Evolutionary conservation across 73 alveolate genomes (phyloP).

Genomic region (Tetrahymena borealis): DNA sequence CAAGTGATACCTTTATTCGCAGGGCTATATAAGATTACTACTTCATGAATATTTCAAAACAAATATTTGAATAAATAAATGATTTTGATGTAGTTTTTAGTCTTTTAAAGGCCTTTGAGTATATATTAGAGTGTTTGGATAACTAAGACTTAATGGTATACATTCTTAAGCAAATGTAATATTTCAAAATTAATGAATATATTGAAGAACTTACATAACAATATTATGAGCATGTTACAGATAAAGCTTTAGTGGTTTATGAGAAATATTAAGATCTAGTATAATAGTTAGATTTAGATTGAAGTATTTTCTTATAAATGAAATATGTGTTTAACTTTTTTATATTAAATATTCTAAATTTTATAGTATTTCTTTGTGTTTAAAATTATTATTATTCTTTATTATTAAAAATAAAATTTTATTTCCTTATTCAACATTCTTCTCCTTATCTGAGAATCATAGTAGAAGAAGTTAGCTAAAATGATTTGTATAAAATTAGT

Average conservation of each 20-base stretch:
- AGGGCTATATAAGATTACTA: neutral
- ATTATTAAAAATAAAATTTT: too few species aligned
- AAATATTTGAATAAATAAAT: neutral
- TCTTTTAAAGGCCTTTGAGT: neutral
- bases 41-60: neutral
- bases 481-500: too few species aligned
- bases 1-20: neutral
- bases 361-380: too few species aligned
- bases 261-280: neutral
- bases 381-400: too few species aligned
- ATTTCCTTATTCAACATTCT: too few species aligned
- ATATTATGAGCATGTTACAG: neutral
- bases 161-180: neutral
- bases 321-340: too few species aligned
- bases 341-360: too few species aligned
- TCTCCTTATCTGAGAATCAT: too few species aligned
- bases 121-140: neutral
- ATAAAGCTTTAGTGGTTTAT: neutral
- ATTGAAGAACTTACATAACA: neutral
- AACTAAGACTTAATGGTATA: neutral
- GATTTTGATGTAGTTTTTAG: neutral
- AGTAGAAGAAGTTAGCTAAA: too few species aligned
- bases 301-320: neutral
- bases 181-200: neutral
- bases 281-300: neutral